These are phyloP conservation scores for Sarocladium kiliense DNA, from an alignment of 2,329 filamentous ascomycete genomes.

Conservation along the genomic window DNA sequence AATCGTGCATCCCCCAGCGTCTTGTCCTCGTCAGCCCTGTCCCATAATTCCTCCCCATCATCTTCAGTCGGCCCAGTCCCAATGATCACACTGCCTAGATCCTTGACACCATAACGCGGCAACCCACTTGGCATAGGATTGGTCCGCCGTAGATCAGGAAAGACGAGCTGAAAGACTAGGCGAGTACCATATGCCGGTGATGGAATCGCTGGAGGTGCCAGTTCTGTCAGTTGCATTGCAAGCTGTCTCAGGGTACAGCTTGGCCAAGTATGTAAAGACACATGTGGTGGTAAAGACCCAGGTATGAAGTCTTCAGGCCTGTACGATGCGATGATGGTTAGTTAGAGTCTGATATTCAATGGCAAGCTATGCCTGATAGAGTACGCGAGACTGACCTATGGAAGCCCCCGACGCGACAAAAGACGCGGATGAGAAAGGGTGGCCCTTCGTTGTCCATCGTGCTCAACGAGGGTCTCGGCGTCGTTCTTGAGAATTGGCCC, in stretches of 20 bases:
- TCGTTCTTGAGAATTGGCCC: too few relatives aligned
- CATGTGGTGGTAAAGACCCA: slow-evolving; percentile 54
- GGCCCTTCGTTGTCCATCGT: slow-evolving; percentile 62
- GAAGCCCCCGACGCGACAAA: slow-evolving; percentile 70
- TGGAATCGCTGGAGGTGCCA: slow-evolving; percentile 63
- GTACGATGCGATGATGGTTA: slow-evolving; percentile 8
- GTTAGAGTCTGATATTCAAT: neutral
- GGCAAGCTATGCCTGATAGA: neutral
- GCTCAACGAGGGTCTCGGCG: too few relatives aligned
- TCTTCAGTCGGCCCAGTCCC: slow-evolving; percentile 41
- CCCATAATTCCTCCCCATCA: slow-evolving; percentile 43
- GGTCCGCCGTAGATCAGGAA: slow-evolving; percentile 59
- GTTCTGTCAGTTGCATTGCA: slow-evolving; percentile 66
- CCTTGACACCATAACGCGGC: slow-evolving; percentile 67
- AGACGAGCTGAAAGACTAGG: slow-evolving; percentile 82
- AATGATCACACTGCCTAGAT: slow-evolving; percentile 78
- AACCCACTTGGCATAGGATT: slow-evolving; percentile 18
- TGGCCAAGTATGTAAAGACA: slow-evolving; percentile 83
- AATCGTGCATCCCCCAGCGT: slow-evolving; percentile 74
- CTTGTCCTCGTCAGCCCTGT: slow-evolving; percentile 35
- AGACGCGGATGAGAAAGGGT: slow-evolving; percentile 81
- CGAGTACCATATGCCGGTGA: slow-evolving; percentile 73
- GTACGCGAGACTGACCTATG: slow-evolving; percentile 52
- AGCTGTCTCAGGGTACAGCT: slow-evolving; percentile 78
- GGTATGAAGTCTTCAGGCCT: slow-evolving; percentile 68